Percentiles rank a stretch among this genome's conserved stretches.
phyloP scores from a whole-genome alignment of 2,329 filamentous ascomycete species.

The Fusarium aywerte region DNA sequence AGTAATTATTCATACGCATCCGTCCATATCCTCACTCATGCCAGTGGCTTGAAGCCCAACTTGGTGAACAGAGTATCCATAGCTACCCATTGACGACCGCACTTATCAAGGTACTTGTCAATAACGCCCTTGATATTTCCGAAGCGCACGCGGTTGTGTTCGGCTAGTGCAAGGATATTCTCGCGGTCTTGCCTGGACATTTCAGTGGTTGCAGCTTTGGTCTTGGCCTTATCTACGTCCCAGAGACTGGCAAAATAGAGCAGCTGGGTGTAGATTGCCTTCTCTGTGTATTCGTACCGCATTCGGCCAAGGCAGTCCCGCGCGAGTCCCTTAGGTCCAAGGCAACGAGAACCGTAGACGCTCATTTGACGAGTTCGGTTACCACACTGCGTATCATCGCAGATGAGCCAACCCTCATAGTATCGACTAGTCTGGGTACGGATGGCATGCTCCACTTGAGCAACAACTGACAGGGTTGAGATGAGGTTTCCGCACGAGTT shows the following conservation, averaged over 20 bases:
- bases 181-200: slow-evolving; percentile 66
- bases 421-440: slow-evolving; percentile 82
- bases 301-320: slow-evolving; percentile 87
- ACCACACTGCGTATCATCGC: slow-evolving; percentile 88
- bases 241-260: slow-evolving; percentile 87
- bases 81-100: slow-evolving; percentile 90
- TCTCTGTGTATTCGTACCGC: slow-evolving; percentile 88
- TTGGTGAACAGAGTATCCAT: slow-evolving; percentile 89
- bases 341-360: slow-evolving; percentile 89
- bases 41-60: slow-evolving; percentile 62
- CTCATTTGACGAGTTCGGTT: slow-evolving; percentile 90
- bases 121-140: slow-evolving; percentile 79
- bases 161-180: slow-evolving; percentile 76
- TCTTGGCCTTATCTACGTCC: slow-evolving; percentile 85
- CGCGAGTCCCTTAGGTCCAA: slow-evolving; percentile 86
- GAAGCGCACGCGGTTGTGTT: slow-evolving; percentile 85
- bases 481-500: slow-evolving; percentile 73
- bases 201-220: slow-evolving; percentile 59
- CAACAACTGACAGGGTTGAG: slow-evolving; percentile 77
- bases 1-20: not conserved
- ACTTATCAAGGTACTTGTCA: slow-evolving; percentile 87
- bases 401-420: slow-evolving; percentile 92
- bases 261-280: slow-evolving; percentile 93
- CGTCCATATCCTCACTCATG: slow-evolving; percentile 1
- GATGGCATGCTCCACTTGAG: slow-evolving; percentile 88